Base-by-base conservation (phyloP, 805 yeast species). In the Candida palmyrensis region DNA sequence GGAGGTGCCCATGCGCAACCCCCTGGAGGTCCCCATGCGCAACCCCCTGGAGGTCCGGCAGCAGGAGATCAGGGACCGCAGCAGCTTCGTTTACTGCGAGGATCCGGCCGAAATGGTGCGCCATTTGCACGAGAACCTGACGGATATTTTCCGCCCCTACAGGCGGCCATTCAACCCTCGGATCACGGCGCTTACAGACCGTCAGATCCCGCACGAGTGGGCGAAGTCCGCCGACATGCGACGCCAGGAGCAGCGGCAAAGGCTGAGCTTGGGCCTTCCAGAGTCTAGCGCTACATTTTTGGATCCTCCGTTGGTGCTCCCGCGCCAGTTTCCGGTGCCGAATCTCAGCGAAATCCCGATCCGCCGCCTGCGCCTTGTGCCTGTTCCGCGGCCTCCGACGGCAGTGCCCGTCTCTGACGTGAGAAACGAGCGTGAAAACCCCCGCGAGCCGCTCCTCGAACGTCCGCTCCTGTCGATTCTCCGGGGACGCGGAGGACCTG, bases 131-230 rank as follows among this genome's bases (percentile, higher is more conserved):
- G 39, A 48, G 29, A 43, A 48, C 35, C 56, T 58, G 34, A 62
- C 70, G 2, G 59, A 64, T 36, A 52, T 64, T 12, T 64, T 65
- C 42, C 51, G 48, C 30, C 71, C 70, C 2, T 51, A 40, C 33
- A 49, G 59, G 36, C 50, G 66, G 33, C 62, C 68, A 1, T 51
- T 49, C 38, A 56, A 53, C 34, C 59, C 66, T 6, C 12, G 45
- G 3, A 48, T 63, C 14, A 62, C 66, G 1, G 68, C 71, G 4
- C 48, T 64, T 18, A 62, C 68, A 2, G 70, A 64, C 41, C 48
- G 62, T 3, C 52, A 45, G 30, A 55, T 61, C 44, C 52, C 42
- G 12, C 69, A 62, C 35, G 43, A 42, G 27, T 62, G 64, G 64
- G 55, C 56, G 29, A 14, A 6, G 12, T 16, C n/a, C 13, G 39